Percentiles rank a stretch among this genome's conserved stretches.
Evolutionary conservation across 2,329 filamentous ascomycete genomes (phyloP).

Genomic region (Kalaharituber pfeilii): DNA sequence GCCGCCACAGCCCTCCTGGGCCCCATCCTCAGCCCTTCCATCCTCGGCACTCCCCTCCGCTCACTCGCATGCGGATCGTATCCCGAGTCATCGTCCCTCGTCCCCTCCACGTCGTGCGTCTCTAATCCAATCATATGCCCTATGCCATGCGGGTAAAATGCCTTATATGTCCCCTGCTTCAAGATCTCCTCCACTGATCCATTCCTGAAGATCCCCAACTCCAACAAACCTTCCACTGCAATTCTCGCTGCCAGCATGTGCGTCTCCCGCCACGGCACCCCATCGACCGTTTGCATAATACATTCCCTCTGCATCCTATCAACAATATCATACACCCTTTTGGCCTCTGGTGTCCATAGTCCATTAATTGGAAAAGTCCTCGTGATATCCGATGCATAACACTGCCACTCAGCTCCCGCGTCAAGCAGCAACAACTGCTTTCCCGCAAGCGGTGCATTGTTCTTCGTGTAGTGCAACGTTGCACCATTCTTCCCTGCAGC

Average conservation of each 20-base stretch:
- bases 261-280: slow-evolving; percentile 51
- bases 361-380: slow-evolving; percentile 67
- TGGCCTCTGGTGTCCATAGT: slow-evolving; percentile 49
- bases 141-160: slow-evolving; percentile 48
- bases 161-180: slow-evolving; percentile 36
- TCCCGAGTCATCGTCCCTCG: not conserved
- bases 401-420: slow-evolving; percentile 67
- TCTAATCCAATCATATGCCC: slow-evolving; percentile 49
- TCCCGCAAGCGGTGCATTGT: slow-evolving; percentile 52
- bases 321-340: slow-evolving; percentile 60
- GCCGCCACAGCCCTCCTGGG: slow-evolving; percentile 32
- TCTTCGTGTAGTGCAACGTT: slow-evolving; percentile 71
- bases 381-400: slow-evolving; percentile 82
- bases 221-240: slow-evolving; percentile 51
- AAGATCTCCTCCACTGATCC: slow-evolving; percentile 39
- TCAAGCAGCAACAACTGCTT: slow-evolving; percentile 67
- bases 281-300: slow-evolving; percentile 50
- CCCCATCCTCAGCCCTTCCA: not conserved
- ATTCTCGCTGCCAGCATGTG: slow-evolving; percentile 57
- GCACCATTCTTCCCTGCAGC: slow-evolving; percentile 67
- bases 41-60: not conserved
- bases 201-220: slow-evolving; percentile 53
- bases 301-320: slow-evolving; percentile 63
- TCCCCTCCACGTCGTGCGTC: slow-evolving; percentile 39
- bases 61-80: not conserved